phyloP scores from a whole-genome alignment of 2,329 filamentous ascomycete genomes.

The Fonsecaea monophora region DNA sequence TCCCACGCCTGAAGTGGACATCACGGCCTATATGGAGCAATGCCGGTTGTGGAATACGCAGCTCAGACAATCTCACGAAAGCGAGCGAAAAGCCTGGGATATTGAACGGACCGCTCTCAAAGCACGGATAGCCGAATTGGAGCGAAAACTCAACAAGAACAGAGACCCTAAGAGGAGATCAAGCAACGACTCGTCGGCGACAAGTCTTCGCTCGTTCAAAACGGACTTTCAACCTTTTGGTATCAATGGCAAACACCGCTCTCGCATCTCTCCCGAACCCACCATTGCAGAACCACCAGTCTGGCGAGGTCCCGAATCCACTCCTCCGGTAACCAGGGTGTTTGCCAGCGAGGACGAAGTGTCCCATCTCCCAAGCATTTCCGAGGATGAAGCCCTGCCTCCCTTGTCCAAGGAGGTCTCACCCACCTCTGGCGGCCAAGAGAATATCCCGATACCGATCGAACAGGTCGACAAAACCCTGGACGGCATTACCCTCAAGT shows the following conservation, averaged over 20 bases:
- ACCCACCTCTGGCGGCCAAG: constrained; percentile 36
- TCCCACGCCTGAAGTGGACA: constrained; percentile 37
- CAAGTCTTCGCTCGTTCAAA: constrained; percentile 37
- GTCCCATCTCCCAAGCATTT: constrained; percentile 42
- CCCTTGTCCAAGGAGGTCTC: constrained; percentile 47
- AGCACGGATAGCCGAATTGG: constrained; percentile 51
- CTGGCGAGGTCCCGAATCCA: constrained; percentile 53
- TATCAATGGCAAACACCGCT: constrained; percentile 22
- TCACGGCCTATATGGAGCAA: constrained; percentile 52
- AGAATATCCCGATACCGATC: constrained; percentile 49
- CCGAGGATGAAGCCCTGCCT: constrained; percentile 47
- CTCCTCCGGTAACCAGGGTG: constrained; percentile 51
- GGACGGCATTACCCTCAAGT: constrained; percentile 57
- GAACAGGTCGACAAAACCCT: constrained; percentile 55
- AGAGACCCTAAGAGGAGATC: constrained; percentile 38
- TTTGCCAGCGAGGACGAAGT: constrained; percentile 47
- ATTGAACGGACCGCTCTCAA: constrained; percentile 52
- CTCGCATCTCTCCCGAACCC: constrained; percentile 27
- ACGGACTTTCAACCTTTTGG: constrained; percentile 27
- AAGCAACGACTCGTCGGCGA: constrained; percentile 36
- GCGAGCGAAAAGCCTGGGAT: constrained; percentile 54
- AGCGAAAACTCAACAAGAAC: constrained; percentile 44
- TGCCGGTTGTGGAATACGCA: constrained; percentile 51
- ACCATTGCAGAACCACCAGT: constrained; percentile 43
- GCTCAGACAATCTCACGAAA: constrained; percentile 50